Conservation (phyloP, 352 stramenopile genomes). For the Phytophthora fragariae region DNA sequence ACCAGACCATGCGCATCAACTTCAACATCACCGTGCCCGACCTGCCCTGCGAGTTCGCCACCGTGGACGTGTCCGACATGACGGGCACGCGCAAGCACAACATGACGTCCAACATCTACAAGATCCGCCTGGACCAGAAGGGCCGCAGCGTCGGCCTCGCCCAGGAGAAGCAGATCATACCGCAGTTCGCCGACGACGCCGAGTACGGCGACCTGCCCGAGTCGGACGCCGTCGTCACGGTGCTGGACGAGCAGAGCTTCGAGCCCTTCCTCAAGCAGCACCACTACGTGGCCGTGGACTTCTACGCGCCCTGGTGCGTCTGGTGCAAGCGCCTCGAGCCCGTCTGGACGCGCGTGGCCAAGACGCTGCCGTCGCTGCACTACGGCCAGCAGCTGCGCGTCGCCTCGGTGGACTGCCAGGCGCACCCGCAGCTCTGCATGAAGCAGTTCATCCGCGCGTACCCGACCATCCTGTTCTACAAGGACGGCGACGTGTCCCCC, state of each 20-base stretch:
- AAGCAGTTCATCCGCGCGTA: conserved; percentile 97
- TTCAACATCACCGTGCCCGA: conserved; percentile 99
- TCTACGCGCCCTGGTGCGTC: conserved; percentile 97
- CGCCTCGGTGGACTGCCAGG: conserved; percentile 95
- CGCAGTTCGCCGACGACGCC: conserved; percentile 70
- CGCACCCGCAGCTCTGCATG: conserved; percentile 92
- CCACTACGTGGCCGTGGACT: conserved; percentile 97
- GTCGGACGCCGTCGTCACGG: conserved; percentile 79
- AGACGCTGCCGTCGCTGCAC: conserved; percentile 87
- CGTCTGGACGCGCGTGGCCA: conserved; percentile 96
- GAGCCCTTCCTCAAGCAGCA: conserved; percentile 93
- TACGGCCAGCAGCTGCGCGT: conserved; percentile 86
- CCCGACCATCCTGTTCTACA: conserved; percentile 97
- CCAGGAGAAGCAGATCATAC: conserved; percentile 86
- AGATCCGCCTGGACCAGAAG: conserved; percentile 92
- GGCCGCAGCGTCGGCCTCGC: conserved; percentile 88
- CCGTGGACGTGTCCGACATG: conserved; percentile 97
- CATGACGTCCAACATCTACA: conserved; percentile 99
- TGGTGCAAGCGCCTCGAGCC: conserved; percentile 97
- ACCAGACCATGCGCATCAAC: conserved; percentile 94
- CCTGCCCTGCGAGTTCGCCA: conserved; percentile 97
- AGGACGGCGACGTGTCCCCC: conserved; percentile 89
- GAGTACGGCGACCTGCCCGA: conserved; percentile 79
- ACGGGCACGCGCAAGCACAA: conserved; percentile 98
- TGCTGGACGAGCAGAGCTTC: conserved; percentile 89